Evolutionary conservation across 257 asterid genomes (phyloP).

Genomic region (Buddleja alternifolia): DNA sequence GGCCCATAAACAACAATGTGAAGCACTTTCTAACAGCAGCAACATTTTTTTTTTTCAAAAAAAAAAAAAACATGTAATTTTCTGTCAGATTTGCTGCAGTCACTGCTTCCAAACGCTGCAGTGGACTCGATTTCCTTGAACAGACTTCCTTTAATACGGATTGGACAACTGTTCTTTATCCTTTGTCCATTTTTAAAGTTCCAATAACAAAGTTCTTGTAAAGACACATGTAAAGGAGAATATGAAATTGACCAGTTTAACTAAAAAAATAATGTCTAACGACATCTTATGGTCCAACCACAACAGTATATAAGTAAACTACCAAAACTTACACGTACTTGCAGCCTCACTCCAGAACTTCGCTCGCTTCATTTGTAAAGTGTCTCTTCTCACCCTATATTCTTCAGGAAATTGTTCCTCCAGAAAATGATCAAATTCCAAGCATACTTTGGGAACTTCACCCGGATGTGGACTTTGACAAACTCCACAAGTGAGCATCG

Average conservation of each 20-base stretch:
- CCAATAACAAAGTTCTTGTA: background rate
- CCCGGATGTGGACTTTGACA: slow-evolving; percentile 57
- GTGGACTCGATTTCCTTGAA: background rate
- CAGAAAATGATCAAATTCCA: slow-evolving; percentile 56
- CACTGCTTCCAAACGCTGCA: background rate
- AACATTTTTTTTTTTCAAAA: no score
- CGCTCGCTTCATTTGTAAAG: slow-evolving; percentile 36
- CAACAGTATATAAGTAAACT: background rate
- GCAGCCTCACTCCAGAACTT: slow-evolving; percentile 23
- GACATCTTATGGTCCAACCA: background rate
- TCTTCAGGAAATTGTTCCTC: slow-evolving; percentile 49
- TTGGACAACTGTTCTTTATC: background rate
- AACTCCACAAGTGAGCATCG: slow-evolving; percentile 42
- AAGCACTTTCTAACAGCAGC: background rate
- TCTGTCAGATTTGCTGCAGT: background rate
- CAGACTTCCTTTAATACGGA: background rate
- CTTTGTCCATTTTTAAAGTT: background rate
- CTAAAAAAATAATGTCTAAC: background rate
- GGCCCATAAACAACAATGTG: slow-evolving; percentile 20
- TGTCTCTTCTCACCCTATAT: slow-evolving; percentile 39
- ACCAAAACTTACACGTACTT: slow-evolving; percentile 23
- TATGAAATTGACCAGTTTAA: background rate
- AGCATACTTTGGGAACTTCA: slow-evolving; percentile 48
- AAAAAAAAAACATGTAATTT: background rate
- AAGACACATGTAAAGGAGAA: background rate